Evolutionary conservation across 108 stramenopile genomes (phyloP).

Genomic region (Aurantiochytrium sp.): DNA sequence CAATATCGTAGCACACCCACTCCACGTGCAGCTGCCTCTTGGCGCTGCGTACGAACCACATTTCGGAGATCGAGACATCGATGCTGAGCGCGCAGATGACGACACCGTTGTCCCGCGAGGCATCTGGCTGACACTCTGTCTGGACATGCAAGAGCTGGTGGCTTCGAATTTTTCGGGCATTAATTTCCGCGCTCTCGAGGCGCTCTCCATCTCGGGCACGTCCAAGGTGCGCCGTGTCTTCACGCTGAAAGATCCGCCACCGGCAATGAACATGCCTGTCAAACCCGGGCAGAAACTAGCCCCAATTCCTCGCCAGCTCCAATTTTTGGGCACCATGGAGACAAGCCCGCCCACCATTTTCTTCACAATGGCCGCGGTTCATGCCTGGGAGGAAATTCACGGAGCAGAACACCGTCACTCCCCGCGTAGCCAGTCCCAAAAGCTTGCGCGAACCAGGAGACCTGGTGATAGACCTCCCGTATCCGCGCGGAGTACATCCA

Average conservation of each 20-base stretch:
- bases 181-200: neutral
- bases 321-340: neutral
- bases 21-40: neutral
- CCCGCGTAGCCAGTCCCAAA: neutral
- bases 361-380: neutral
- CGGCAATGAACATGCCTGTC: neutral
- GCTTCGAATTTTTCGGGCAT: neutral
- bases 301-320: constrained; percentile 10
- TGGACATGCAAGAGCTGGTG: neutral
- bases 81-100: neutral
- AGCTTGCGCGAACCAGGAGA: neutral
- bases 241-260: neutral
- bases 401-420: neutral
- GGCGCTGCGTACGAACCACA: neutral
- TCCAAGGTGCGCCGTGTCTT: neutral
- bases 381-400: neutral
- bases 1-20: neutral
- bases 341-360: neutral
- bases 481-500: neutral
- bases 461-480: neutral
- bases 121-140: neutral
- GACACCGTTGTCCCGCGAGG: neutral
- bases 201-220: neutral
- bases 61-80: neutral
- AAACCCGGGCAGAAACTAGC: no score